A percentile compares a stretch with the other conserved stretches of the same genome.
Evolutionary conservation across 257 asterid species (phyloP).

Genomic region (Solanum rostratum): DNA sequence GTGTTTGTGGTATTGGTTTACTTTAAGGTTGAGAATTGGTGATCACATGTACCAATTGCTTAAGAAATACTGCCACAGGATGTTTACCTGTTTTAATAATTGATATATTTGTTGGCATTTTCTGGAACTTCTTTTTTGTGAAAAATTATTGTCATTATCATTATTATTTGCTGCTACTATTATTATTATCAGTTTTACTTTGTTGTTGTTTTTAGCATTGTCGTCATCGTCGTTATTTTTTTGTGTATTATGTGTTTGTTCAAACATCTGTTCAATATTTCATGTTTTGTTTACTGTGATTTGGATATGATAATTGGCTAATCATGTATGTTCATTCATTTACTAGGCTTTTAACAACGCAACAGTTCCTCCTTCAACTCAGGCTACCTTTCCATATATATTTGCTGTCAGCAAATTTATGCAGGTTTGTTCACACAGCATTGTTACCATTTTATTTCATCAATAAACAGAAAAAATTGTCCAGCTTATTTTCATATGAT

Average conservation of each 20-base stretch:
- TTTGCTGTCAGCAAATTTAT: conserved; percentile 92
- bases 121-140: not conserved
- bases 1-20: not conserved
- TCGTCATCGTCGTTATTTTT: not conserved
- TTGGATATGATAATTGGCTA: not conserved
- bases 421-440: conserved; percentile 44
- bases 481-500: not conserved
- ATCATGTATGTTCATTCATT: not conserved
- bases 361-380: conserved; percentile 85
- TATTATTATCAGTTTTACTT: not conserved
- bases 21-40: not conserved
- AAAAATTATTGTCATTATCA: not conserved
- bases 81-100: not conserved
- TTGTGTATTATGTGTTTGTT: not conserved
- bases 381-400: conserved; percentile 82
- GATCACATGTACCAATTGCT: not conserved
- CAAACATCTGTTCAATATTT: not conserved
- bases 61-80: not conserved
- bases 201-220: not conserved
- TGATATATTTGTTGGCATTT: not conserved
- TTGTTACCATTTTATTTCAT: not conserved
- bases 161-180: not conserved
- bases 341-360: conserved; percentile 72
- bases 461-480: not conserved
- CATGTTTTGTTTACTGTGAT: not conserved